These are phyloP conservation scores for Fusarium multiceps DNA, from an alignment of 2,329 filamentous ascomycete genomes.

Conservation along the genomic window DNA sequence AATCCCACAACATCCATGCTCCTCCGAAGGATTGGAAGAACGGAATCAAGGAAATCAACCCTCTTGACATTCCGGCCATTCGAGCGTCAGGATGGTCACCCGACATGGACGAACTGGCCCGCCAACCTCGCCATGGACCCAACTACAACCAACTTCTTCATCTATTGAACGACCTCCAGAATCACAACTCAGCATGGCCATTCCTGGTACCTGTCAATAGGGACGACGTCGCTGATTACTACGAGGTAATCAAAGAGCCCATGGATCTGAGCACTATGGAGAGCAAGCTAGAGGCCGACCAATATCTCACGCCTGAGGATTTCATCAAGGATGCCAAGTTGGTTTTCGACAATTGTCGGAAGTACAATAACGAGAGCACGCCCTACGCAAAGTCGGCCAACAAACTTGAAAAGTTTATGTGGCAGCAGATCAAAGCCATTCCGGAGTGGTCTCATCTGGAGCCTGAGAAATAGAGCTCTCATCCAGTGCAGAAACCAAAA, in stretches of 20 bases:
- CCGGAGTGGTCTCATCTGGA: slow-evolving; percentile 86
- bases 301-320: slow-evolving; percentile 91
- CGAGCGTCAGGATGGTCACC: slow-evolving; percentile 93
- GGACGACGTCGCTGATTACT: slow-evolving; percentile 98
- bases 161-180: slow-evolving; percentile 94
- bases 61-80: slow-evolving; percentile 87
- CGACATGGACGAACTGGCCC: slow-evolving; percentile 96
- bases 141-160: slow-evolving; percentile 96
- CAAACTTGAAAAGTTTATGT: slow-evolving; percentile 95
- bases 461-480: slow-evolving; percentile 55
- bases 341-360: slow-evolving; percentile 93
- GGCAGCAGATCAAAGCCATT: slow-evolving; percentile 88
- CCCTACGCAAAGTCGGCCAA: slow-evolving; percentile 95
- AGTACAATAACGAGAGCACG: slow-evolving; percentile 96
- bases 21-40: slow-evolving; percentile 89
- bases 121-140: slow-evolving; percentile 93
- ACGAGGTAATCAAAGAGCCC: slow-evolving; percentile 96
- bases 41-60: slow-evolving; percentile 80
- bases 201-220: slow-evolving; percentile 94
- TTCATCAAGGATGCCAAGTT: slow-evolving; percentile 90
- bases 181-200: slow-evolving; percentile 92
- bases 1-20: slow-evolving; percentile 85
- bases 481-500: slow-evolving; percentile 20
- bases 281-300: slow-evolving; percentile 90
- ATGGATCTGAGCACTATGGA: slow-evolving; percentile 99